A percentile compares a stretch with the other conserved stretches of the same genome.
phyloP scores from a whole-genome alignment of 1,139 yeast genomes.

The Groenewaldozyma sp. region DNA sequence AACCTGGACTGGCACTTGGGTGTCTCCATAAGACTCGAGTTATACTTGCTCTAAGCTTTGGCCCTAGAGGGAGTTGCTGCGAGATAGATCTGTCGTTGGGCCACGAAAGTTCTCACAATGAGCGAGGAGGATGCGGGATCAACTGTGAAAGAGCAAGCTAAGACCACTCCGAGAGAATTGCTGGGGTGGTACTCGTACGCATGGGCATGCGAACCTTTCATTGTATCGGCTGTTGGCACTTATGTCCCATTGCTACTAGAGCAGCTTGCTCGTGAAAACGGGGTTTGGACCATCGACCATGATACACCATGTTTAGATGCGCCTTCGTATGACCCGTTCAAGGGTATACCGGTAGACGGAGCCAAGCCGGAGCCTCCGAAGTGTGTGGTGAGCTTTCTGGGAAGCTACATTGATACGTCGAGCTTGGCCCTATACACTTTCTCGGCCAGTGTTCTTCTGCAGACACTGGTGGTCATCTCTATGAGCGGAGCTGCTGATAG shows the following conservation, averaged over 20 bases:
- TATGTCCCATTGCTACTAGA: conserved; percentile 59
- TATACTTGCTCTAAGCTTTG: too few relatives aligned
- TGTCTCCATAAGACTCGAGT: too few relatives aligned
- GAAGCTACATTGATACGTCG: conserved; percentile 50
- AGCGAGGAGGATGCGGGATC: too few relatives aligned
- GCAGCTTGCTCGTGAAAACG: conserved; percentile 56
- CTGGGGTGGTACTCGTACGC: conserved; percentile 40
- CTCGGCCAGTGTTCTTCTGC: conserved; percentile 53
- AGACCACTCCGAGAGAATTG: conserved; percentile 16
- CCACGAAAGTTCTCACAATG: too few relatives aligned
- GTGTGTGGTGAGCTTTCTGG: conserved; percentile 42
- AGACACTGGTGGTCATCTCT: conserved; percentile 54
- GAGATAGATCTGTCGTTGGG: too few relatives aligned
- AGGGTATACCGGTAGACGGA: conserved; percentile 15
- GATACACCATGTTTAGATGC: conserved; percentile 34
- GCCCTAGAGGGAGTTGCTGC: too few relatives aligned
- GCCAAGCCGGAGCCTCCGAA: conserved; percentile 18
- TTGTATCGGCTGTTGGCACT: conserved; percentile 63
- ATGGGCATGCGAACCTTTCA: conserved; percentile 67
- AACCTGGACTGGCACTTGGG: too few relatives aligned
- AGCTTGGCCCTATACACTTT: conserved; percentile 62
- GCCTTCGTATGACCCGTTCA: conserved; percentile 25
- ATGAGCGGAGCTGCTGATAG: conserved; percentile 60
- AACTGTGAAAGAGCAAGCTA: not conserved
- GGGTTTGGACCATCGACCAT: conserved; percentile 47